Base-by-base conservation (phyloP, 2,329 filamentous ascomycete species). In the Cladosporium velox region DNA sequence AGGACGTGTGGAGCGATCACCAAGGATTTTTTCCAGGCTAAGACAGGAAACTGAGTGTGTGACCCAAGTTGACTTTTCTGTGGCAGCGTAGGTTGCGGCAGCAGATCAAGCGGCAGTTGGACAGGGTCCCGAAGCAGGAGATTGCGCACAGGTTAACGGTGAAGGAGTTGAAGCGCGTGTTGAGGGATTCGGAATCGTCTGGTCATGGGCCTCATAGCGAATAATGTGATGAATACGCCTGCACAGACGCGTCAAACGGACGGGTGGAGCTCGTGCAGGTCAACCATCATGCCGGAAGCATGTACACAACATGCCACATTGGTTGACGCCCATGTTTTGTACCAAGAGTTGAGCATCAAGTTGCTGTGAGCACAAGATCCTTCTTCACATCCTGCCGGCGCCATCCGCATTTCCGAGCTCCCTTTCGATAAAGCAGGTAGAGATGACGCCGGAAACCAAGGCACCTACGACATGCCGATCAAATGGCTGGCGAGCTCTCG, bases 21-120 rank as follows among this genome's bases (percentile, higher is more conserved):
- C 47, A 30, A 64, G 61, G 61, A 52, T 64, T 64, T 57, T 64
- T n/a, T 14, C 47, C 24, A 38, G 44, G 61, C 61, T 64, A 64
- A 64, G 38, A 44, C 49, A 28, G 8, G n/a, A 54, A 35, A 47
- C 21, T 55, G 49, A 41, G 60, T 55, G 30, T 41, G 51, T 57
- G 61, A 64, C 61, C 61, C 55, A 64, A 57, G 61, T 64, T 57
- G 51, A 55, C 44, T 57, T 57, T 64, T 41, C 14, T 35, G 51
- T 34, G 35, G 28, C 34, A 52, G 34, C 57, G 55, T 58, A 58
- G n/a, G n/a, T 58, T 58, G 32, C 55, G 34, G 41, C 18, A 34
- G 59, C 44, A 61, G 58, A 51, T 60, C 58, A 60, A 14, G 47
- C 58, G 21, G 38, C 26, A 28, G 58, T 32, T 32, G 21, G 34